Evolutionary conservation across 352 stramenopile genomes (phyloP), one percentile per base, ranked within the genome.

Genomic region (Globisporangium middletonii): DNA sequence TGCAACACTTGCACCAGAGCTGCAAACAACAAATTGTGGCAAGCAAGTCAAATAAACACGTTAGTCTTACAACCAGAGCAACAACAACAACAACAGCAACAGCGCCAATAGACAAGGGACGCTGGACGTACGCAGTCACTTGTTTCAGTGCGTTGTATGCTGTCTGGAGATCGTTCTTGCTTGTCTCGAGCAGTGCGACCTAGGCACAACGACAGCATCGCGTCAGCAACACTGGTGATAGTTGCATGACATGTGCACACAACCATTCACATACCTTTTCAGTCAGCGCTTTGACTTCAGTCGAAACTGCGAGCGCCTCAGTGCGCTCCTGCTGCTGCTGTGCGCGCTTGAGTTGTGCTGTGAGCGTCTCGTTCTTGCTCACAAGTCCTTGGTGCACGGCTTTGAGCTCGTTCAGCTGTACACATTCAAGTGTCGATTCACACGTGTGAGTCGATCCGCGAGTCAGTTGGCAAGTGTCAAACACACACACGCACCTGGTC

Each of bases 391-490:
- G 68, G 15, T 83, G 57, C 15, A 74, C 60, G 3, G 75, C 71
- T 43, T 89, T 93, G 11, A 77, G 42, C 63, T 90, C 83, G 12
- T 49, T 61, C 38, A 92, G 45, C 82, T 92, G 46, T n/a, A 56
- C 6, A 59, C 19, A 41, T 27, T 59, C 23, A 0, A 43, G 18
- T 19, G 8, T n/a, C 28, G 48, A 55, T 37, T 13, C 44, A 13
- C 23, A 11, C 11, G 23, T 18, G n/a, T 60, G 16, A 30, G 47
- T 58, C 28, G 33, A 38, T 9, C 33, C 8, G 11, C 33, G 33
- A 38, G 11, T 38, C 33, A 7, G 11, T 38, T 38, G 33, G 33
- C 33, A 11, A 72, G 30, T 30, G 51, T 19, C 12, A 28, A 2
- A 27, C 4, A 50, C 16, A 35, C 4, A 8, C 2, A 64, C 61